Percentiles rank a stretch among this genome's conserved stretches.
These are phyloP conservation scores for Eruca vesicaria DNA, from an alignment of 441 rosid species.

Conservation along the genomic window DNA sequence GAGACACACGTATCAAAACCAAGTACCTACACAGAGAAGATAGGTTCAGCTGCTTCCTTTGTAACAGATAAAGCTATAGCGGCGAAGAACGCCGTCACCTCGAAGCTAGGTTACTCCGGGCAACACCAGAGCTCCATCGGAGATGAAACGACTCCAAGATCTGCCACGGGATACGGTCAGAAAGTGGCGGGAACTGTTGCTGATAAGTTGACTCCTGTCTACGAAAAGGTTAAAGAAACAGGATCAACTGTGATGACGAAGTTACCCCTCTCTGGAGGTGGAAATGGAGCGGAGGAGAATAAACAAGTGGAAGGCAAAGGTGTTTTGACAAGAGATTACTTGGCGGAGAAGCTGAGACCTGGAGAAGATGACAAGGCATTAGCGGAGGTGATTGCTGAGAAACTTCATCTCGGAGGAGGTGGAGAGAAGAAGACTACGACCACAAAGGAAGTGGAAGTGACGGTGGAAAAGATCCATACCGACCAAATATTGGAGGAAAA, in stretches of 20 bases:
- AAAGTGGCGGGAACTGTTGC: conserved; percentile 43
- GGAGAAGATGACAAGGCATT: conserved; percentile 77
- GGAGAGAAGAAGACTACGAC: conserved; percentile 37
- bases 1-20: conserved; percentile 23
- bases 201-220: conserved; percentile 47
- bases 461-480: conserved; percentile 34
- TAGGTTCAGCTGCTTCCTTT: conserved; percentile 44
- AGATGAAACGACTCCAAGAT: conserved; percentile 24
- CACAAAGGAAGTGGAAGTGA: conserved; percentile 50
- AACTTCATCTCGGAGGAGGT: conserved; percentile 39
- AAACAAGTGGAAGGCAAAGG: conserved; percentile 40
- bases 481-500: conserved; percentile 21
- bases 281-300: conserved; percentile 13
- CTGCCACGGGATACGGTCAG: conserved; percentile 46
- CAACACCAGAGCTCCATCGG: neutral
- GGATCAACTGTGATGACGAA: conserved; percentile 44
- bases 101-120: conserved; percentile 52
- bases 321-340: conserved; percentile 47
- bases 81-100: conserved; percentile 49
- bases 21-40: conserved; percentile 42
- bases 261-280: conserved; percentile 35
- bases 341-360: conserved; percentile 59
- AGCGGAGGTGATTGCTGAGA: conserved; percentile 56
- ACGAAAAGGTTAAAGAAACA: conserved; percentile 46
- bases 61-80: conserved; percentile 45